These are phyloP conservation scores for Apiotrichum mycotoxinovorans DNA, from an alignment of 1,284 basidiomycete genomes.

Conservation along the genomic window DNA sequence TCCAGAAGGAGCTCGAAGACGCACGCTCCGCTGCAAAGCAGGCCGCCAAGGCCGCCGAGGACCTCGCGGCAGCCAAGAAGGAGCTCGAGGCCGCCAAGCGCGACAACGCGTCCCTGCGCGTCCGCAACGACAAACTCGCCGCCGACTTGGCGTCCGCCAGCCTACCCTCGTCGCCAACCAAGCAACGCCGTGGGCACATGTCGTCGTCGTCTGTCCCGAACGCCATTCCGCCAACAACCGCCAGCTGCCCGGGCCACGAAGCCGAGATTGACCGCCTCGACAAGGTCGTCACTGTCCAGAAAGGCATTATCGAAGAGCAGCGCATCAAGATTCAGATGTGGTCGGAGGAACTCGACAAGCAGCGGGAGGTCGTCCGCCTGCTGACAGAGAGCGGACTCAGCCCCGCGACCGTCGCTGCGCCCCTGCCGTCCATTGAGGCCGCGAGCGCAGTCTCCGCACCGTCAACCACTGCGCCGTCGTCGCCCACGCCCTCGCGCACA, in stretches of 20 bases:
- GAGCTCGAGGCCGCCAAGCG: neutral
- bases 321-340: conserved; percentile 44
- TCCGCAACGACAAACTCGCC: conserved; percentile 10
- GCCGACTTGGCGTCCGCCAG: conserved; percentile 5
- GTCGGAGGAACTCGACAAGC: conserved; percentile 45
- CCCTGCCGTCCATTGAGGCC: neutral
- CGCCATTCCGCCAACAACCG: neutral
- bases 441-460: neutral
- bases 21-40: no score
- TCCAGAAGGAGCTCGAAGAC: no score
- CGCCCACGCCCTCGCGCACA: conserved; percentile 1
- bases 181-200: neutral
- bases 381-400: conserved; percentile 22
- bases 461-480: conserved; percentile 4
- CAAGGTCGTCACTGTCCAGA: conserved; percentile 44
- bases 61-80: neutral
- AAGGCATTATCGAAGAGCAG: conserved; percentile 44
- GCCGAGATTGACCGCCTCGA: conserved; percentile 41
- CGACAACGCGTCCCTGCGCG: neutral
- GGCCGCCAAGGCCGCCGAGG: neutral
- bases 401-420: neutral
- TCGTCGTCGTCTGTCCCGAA: conserved; percentile 8
- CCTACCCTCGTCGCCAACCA: neutral
- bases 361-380: conserved; percentile 40
- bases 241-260: neutral